Evolutionary conservation across 768 basidiomycete species (phyloP), one percentile per base, ranked within the genome.

Genomic region (Clathrus columnatus): DNA sequence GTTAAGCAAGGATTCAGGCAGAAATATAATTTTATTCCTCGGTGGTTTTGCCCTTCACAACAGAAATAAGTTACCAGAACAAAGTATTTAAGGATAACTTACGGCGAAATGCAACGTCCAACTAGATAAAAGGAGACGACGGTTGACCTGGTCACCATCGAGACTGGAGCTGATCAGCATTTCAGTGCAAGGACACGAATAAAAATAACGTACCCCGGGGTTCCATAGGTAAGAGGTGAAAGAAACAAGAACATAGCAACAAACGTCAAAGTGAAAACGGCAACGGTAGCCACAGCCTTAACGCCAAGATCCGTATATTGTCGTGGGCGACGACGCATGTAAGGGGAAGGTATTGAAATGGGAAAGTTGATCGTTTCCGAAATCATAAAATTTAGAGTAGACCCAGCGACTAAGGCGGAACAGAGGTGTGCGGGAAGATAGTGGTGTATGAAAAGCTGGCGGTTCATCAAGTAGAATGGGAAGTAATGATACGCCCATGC

Each of bases 381-480:
- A 49, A 94, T 69, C 56, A 95, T 77, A 66, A 93, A 97, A 72
- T 87, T 89, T 62, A 98, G 75, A 17, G 96, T 87, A 5, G 91
- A 80, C 43, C 96, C 96, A 41, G 95, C 92, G 56, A 97, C 82
- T 56, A 98, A 76, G 11, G 92, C 86, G 14, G 91, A 94, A 11
- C 89, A 85, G 42, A 99, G 77, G 67, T 99, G 96, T 0, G 95
- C 95, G 14, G 95, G 95, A 3, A 99, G 84, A 68, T 99, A 99
- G 69, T 96, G 94, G 68, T 99, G 96, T 23, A 99, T 74, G 78
- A 99, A 99, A 43, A 94, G 77, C 65, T 99, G 96, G 36, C 96
- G 88, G 65, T 79, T 86, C 91, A 99, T 95, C 24, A 97, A 77
- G 84, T 91, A 99, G 80, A 98, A 99, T 5, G 96, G 96, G 65